Conservation (phyloP, 805 yeast genomes). For the Candida multigemmis region DNA sequence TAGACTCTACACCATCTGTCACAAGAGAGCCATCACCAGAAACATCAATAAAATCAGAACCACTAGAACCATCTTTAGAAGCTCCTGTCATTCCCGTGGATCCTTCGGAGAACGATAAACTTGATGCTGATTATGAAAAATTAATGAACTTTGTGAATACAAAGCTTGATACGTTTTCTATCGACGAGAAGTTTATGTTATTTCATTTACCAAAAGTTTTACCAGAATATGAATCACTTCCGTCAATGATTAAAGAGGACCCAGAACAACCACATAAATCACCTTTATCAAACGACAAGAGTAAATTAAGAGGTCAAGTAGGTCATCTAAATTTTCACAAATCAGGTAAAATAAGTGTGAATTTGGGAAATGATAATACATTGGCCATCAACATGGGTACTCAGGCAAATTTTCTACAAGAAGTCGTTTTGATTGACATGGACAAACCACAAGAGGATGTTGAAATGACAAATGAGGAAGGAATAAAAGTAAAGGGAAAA, state of each 20-base stretch:
- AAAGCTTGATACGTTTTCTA: slow-evolving; percentile 11
- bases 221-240: slow-evolving; percentile 21
- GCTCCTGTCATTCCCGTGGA: slow-evolving; percentile 19
- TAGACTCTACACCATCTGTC: slow-evolving; percentile 5
- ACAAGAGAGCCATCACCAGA: slow-evolving; percentile 6
- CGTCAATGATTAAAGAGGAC: slow-evolving; percentile 6
- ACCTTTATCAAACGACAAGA: slow-evolving; percentile 1
- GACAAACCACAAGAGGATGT: slow-evolving; percentile 11
- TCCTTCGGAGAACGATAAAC: slow-evolving; percentile 18
- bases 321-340: slow-evolving; percentile 72
- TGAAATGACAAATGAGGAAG: slow-evolving; percentile 14
- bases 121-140: slow-evolving; percentile 20
- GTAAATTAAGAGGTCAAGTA: slow-evolving; percentile 40
- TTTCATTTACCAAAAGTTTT: slow-evolving; percentile 42
- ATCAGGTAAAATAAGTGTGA: slow-evolving; percentile 74
- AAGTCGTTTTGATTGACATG: slow-evolving; percentile 49
- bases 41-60: slow-evolving; percentile 3
- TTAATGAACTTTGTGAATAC: slow-evolving; percentile 17
- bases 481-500: slow-evolving; percentile 12
- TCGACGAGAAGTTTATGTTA: slow-evolving; percentile 19
- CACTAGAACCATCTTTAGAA: slow-evolving; percentile 8
- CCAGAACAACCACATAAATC: slow-evolving; percentile 1
- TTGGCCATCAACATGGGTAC: slow-evolving; percentile 65
- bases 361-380: slow-evolving; percentile 60
- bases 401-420: slow-evolving; percentile 62